Percentiles rank a stretch among this genome's conserved stretches.
Evolutionary conservation across 768 basidiomycete genomes (phyloP).

Genomic region (Sporobolomyces phaffii): DNA sequence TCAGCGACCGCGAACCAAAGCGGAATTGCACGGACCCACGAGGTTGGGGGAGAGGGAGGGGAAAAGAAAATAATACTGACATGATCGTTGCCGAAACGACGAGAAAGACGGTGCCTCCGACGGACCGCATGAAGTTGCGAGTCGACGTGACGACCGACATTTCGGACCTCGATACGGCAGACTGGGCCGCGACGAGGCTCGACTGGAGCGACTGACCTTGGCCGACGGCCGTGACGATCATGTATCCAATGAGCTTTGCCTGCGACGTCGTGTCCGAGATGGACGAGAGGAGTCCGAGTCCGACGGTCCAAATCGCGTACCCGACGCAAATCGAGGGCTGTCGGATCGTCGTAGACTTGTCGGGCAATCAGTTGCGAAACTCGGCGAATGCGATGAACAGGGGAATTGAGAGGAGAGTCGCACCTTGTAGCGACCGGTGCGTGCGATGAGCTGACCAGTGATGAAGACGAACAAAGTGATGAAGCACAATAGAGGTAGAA

Average conservation of each 20-base stretch:
- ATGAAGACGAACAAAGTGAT: conserved; percentile 28
- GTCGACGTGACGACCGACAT: conserved; percentile 72
- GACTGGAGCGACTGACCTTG: conserved; percentile 53
- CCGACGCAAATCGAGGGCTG: conserved; percentile 60
- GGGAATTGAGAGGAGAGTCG: conserved; percentile 45
- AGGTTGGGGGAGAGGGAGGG: conserved; percentile 44
- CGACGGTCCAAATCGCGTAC: conserved; percentile 64
- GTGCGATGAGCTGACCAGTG: conserved; percentile 42
- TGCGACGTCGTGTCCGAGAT: conserved; percentile 53
- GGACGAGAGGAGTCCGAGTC: conserved; percentile 64
- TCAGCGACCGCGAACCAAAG: too few species aligned
- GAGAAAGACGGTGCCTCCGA: conserved; percentile 65
- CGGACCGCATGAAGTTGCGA: conserved; percentile 61
- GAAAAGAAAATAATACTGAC: too few species aligned
- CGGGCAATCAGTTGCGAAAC: background rate
- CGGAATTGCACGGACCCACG: background rate
- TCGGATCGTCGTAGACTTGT: background rate
- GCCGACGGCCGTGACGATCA: conserved; percentile 59
- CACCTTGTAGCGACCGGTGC: conserved; percentile 48
- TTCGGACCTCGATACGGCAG: conserved; percentile 62
- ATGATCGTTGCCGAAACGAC: conserved; percentile 61
- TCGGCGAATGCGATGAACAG: background rate
- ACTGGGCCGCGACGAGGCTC: conserved; percentile 59
- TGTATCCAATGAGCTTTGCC: conserved; percentile 56
- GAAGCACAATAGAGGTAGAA: conserved; percentile 63